phyloP scores from a whole-genome alignment of 106 monocot species.

The Acorus gramineus region DNA sequence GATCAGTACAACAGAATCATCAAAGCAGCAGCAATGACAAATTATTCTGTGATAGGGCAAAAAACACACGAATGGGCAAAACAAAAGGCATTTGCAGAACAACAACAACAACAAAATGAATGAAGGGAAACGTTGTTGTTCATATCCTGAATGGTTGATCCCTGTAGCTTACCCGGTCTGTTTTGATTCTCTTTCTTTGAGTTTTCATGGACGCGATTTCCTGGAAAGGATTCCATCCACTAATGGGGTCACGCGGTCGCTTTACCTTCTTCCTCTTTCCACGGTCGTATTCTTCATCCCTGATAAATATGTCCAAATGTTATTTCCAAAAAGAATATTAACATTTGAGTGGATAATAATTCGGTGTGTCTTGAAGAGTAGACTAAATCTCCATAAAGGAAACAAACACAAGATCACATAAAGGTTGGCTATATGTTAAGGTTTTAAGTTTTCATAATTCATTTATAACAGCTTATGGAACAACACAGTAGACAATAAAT shows the following conservation, averaged over 20 bases:
- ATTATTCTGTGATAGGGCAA: too few relatives aligned
- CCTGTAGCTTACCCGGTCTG: slow-evolving; percentile 10
- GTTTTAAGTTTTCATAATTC: too few relatives aligned
- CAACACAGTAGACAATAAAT: too few relatives aligned
- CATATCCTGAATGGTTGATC: slow-evolving; percentile 64
- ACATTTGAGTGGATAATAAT: neutral
- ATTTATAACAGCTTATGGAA: too few relatives aligned
- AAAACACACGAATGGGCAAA: too few relatives aligned
- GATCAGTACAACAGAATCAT: too few relatives aligned
- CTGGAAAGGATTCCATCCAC: slow-evolving; percentile 61
- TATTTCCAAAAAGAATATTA: neutral
- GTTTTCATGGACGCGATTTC: slow-evolving; percentile 33
- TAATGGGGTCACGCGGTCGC: slow-evolving; percentile 18
- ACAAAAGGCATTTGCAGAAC: too few relatives aligned
- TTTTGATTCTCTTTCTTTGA: slow-evolving; percentile 18
- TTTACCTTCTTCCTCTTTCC: slow-evolving; percentile 84
- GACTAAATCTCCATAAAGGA: neutral
- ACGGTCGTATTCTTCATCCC: slow-evolving; percentile 79
- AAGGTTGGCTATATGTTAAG: too few relatives aligned
- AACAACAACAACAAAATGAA: too few relatives aligned
- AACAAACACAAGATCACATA: too few relatives aligned
- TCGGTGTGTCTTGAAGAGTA: neutral
- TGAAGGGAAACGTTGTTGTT: neutral
- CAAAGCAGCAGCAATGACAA: too few relatives aligned
- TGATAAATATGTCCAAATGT: slow-evolving; percentile 2